Percentiles rank a stretch among this genome's conserved stretches.
Evolutionary conservation across 768 basidiomycete species (phyloP).

Genomic region (Suillus tomentosus): DNA sequence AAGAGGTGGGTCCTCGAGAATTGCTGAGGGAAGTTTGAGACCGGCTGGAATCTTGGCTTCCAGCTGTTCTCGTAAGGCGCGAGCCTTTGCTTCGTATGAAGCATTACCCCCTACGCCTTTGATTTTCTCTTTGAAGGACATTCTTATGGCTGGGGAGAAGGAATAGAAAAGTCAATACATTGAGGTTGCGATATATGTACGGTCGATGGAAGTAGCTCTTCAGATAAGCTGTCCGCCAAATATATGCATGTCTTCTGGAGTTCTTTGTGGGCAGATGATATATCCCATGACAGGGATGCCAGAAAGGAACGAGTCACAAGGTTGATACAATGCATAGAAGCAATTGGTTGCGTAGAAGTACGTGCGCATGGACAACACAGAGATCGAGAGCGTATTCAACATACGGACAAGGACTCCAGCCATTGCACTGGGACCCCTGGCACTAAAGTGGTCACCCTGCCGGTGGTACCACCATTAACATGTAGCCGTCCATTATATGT

Average conservation of each 20-base stretch:
- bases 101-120: slow-evolving; percentile 26
- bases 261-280: slow-evolving; percentile 1
- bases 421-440: background rate
- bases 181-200: background rate
- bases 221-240: background rate
- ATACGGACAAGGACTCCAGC: background rate
- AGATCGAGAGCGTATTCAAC: background rate
- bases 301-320: background rate
- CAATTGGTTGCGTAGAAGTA: no score
- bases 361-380: no score
- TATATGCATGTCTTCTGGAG: background rate
- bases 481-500: no score
- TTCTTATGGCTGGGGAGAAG: slow-evolving; percentile 15
- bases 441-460: background rate
- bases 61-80: slow-evolving; percentile 22
- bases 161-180: background rate
- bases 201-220: background rate
- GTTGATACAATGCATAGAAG: background rate
- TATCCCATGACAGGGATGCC: background rate
- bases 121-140: slow-evolving; percentile 26
- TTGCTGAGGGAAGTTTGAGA: slow-evolving; percentile 19
- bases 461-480: no score
- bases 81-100: slow-evolving; percentile 22
- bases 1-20: slow-evolving; percentile 27
- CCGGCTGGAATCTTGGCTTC: slow-evolving; percentile 25